Evolutionary conservation across 116 monocot genomes (phyloP), one percentile per base, ranked within the genome.

Genomic region (Cymodocea nodosa): DNA sequence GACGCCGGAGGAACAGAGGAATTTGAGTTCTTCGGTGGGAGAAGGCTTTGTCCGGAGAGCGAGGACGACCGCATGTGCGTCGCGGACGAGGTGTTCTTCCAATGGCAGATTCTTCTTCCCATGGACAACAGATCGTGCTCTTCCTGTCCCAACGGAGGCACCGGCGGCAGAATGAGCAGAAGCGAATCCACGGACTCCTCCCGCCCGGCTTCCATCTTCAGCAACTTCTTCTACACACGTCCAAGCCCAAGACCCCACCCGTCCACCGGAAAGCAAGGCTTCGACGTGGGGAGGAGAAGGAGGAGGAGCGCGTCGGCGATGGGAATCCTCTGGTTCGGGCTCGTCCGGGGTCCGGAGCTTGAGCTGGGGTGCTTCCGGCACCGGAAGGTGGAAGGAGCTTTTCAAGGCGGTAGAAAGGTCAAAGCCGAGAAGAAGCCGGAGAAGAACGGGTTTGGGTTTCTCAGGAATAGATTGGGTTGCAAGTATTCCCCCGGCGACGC

Each of bases 81-180:
- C 0, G 84, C 87, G 0, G 84, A 84, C 37, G 84, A 88, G 22
- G 79, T 88, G n/a, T 88, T 88, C 84, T 84, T 74, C 68, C 73
- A 75, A 44, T 84, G 87, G 11, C 80, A 74, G 71, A 68, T 88
- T 25, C 84, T 88, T 0, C 87, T 84, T n/a, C n/a, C n/a, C 0
- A 53, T 87, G 15, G 40, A 78, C n/a, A 49, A 78, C n/a, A 78
- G 73, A 25, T 83, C 76, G 1, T 16, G 69, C 23, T 64, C 74
- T 30, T 49, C 48, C 23, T n/a, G 35, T 48, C 19, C 64, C 44
- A 64, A 49, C 17, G 60, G 36, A 35, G 48, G 48, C 64, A 64
- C 17, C 20, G n/a, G 52, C 8, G n/a, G 53, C 53, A 61, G 60
- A 14, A 61, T 73, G 39, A 84, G 84, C 77, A 51, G 80, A 56